phyloP scores from a whole-genome alignment of 495 filamentous ascomycete species.

The Evansstolkia leycettana region DNA sequence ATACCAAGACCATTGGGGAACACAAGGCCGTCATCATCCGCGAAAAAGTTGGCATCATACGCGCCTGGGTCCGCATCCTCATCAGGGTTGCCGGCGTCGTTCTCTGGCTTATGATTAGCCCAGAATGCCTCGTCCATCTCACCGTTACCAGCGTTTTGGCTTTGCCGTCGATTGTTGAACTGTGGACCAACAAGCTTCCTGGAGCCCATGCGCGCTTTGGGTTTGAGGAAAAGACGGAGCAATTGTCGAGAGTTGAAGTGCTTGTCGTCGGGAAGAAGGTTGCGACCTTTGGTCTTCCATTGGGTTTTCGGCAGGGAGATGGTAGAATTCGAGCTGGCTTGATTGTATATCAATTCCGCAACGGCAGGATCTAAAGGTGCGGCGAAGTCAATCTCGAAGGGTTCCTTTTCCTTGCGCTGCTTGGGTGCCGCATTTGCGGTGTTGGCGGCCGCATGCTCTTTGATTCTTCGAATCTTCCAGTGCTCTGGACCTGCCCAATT shows the following conservation, averaged over 20 bases:
- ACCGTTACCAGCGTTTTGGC: constrained; percentile 40
- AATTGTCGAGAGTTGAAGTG: constrained; percentile 93
- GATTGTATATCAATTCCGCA: constrained; percentile 74
- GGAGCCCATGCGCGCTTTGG: constrained; percentile 63
- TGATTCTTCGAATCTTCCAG: constrained; percentile 92
- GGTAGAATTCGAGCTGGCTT: constrained; percentile 64
- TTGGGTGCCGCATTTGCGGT: constrained; percentile 40
- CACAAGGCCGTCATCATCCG: constrained; percentile 84
- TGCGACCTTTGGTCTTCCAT: constrained; percentile 86
- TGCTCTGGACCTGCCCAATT: constrained; percentile 99
- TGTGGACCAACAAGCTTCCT: constrained; percentile 32
- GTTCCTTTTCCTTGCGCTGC: constrained; percentile 83
- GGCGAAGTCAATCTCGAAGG: constrained; percentile 85
- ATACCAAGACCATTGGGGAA: constrained; percentile 51
- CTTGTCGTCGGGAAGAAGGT: constrained; percentile 93
- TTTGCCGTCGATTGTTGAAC: constrained; percentile 27
- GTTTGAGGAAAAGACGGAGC: constrained; percentile 84
- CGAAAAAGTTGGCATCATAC: constrained; percentile 97
- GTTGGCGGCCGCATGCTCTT: constrained; percentile 57
- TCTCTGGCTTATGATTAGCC: constrained; percentile 60
- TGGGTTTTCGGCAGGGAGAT: constrained; percentile 84
- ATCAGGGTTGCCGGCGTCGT: constrained; percentile 34
- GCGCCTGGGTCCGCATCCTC: constrained; percentile 47
- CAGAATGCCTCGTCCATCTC: constrained; percentile 95
- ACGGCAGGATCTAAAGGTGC: constrained; percentile 55